A percentile compares a stretch with the other conserved stretches of the same genome.
phyloP scores from a whole-genome alignment of 371 early-diverging fungal genomes.

The Mortierella sp. region DNA sequence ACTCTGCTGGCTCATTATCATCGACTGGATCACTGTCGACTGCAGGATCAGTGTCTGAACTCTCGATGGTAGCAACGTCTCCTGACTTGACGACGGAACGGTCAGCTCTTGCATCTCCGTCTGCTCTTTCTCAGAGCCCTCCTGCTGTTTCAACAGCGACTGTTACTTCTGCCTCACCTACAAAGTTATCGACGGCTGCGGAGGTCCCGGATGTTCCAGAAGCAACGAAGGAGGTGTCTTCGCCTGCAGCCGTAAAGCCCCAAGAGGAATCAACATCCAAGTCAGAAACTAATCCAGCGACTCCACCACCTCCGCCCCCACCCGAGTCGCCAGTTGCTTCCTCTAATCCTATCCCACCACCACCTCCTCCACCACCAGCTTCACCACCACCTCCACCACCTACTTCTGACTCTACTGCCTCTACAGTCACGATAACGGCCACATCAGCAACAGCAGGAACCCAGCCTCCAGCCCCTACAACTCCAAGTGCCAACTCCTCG shows the following conservation, averaged over 20 bases:
- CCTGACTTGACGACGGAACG: background rate
- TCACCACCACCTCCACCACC: constrained; percentile 1
- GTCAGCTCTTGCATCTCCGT: background rate
- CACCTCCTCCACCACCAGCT: constrained; percentile 12
- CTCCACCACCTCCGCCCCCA: constrained; percentile 22
- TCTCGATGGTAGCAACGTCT: constrained; percentile 2
- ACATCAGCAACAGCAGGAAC: constrained; percentile 11
- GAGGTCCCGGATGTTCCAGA: background rate
- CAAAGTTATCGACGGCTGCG: background rate
- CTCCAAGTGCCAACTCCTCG: background rate
- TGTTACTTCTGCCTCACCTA: background rate
- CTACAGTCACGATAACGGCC: background rate
- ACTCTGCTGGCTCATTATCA: constrained; percentile 16
- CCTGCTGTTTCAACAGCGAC: background rate
- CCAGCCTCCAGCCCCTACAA: background rate
- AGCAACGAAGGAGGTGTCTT: background rate
- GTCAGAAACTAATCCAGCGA: background rate
- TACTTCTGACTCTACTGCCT: background rate
- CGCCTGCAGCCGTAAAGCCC: background rate
- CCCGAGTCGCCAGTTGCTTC: constrained; percentile 13
- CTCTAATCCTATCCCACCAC: background rate
- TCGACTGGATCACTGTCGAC: constrained; percentile 16
- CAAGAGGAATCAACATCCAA: background rate
- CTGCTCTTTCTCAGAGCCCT: background rate
- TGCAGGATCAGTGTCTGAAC: constrained; percentile 9